These are phyloP conservation scores for Russula lepida DNA, from an alignment of 768 basidiomycete species.

Conservation along the genomic window DNA sequence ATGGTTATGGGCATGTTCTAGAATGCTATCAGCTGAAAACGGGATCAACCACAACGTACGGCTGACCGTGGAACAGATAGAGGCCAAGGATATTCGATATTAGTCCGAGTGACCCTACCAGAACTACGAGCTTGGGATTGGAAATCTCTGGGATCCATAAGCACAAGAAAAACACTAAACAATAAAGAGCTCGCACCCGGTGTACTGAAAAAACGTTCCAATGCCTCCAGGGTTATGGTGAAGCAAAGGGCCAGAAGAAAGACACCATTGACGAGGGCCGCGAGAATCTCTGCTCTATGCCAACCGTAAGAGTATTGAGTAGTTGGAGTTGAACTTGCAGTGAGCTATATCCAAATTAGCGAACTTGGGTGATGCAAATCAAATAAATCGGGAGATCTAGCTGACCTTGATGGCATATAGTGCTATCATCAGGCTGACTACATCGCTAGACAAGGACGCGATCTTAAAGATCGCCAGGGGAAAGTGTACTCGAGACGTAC, in stretches of 20 bases:
- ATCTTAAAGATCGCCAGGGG: neutral
- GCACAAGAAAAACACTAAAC: neutral
- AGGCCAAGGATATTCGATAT: conserved; percentile 89
- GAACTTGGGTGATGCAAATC: conserved; percentile 3
- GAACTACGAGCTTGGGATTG: conserved; percentile 78
- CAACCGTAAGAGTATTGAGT: conserved; percentile 95
- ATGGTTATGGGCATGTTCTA: conserved; percentile 26
- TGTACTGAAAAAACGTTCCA: conserved; percentile 80
- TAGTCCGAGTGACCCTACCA: conserved; percentile 85
- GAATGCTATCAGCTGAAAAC: neutral
- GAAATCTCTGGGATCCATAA: conserved; percentile 57
- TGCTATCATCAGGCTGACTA: conserved; percentile 90
- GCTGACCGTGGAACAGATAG: conserved; percentile 88
- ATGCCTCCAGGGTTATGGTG: conserved; percentile 87
- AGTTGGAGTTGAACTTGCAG: conserved; percentile 47
- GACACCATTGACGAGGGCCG: conserved; percentile 92
- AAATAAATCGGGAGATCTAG: conserved; percentile 3
- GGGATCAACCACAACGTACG: neutral
- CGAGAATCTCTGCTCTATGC: conserved; percentile 95
- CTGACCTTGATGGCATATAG: conserved; percentile 85
- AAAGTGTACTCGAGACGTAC: conserved; percentile 37
- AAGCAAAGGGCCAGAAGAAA: conserved; percentile 96
- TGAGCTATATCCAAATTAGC: conserved; percentile 41
- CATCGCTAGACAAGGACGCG: conserved; percentile 57
- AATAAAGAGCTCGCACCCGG: conserved; percentile 45